These are phyloP conservation scores for Globisporangium cederbergense DNA, from an alignment of 352 stramenopile species.

Conservation along the genomic window DNA sequence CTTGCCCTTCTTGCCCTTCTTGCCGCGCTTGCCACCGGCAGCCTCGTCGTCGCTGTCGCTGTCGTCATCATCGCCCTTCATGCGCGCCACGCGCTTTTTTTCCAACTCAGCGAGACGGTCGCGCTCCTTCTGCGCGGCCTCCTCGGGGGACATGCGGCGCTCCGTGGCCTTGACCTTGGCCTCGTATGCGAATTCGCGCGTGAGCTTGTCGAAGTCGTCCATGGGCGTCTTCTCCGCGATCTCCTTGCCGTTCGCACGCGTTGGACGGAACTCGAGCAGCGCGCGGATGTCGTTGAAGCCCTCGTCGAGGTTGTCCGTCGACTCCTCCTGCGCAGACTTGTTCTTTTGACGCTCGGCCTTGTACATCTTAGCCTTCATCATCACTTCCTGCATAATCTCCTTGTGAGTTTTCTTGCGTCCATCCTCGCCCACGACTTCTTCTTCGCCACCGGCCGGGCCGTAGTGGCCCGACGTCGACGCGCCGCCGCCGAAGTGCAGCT, in stretches of 20 bases:
- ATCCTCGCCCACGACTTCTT: slow-evolving; percentile 17
- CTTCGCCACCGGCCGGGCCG: slow-evolving; percentile 12
- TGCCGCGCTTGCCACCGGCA: slow-evolving; percentile 42
- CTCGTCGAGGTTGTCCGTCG: slow-evolving; percentile 69
- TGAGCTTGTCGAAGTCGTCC: slow-evolving; percentile 86
- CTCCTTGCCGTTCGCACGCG: slow-evolving; percentile 54
- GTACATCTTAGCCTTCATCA: slow-evolving; percentile 90
- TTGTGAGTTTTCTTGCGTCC: slow-evolving; percentile 79
- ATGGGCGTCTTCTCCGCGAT: slow-evolving; percentile 64
- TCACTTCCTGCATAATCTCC: slow-evolving; percentile 90
- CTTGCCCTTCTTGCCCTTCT: slow-evolving; percentile 33
- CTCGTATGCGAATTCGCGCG: slow-evolving; percentile 85
- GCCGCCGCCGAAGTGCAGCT: slow-evolving; percentile 84
- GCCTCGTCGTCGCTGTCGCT: slow-evolving; percentile 59
- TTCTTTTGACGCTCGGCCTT: slow-evolving; percentile 87
- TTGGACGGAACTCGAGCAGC: slow-evolving; percentile 79
- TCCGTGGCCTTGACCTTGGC: slow-evolving; percentile 92
- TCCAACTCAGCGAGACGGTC: slow-evolving; percentile 91
- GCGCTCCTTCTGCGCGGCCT: slow-evolving; percentile 91
- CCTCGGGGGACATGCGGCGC: slow-evolving; percentile 93
- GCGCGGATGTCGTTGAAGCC: slow-evolving; percentile 60
- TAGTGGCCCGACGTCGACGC: slow-evolving; percentile 12
- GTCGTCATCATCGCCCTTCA: slow-evolving; percentile 89
- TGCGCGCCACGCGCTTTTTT: slow-evolving; percentile 90
- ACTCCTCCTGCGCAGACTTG: slow-evolving; percentile 80